phyloP scores from a whole-genome alignment of 345 rosid species.

The Hibiscus syriacus region DNA sequence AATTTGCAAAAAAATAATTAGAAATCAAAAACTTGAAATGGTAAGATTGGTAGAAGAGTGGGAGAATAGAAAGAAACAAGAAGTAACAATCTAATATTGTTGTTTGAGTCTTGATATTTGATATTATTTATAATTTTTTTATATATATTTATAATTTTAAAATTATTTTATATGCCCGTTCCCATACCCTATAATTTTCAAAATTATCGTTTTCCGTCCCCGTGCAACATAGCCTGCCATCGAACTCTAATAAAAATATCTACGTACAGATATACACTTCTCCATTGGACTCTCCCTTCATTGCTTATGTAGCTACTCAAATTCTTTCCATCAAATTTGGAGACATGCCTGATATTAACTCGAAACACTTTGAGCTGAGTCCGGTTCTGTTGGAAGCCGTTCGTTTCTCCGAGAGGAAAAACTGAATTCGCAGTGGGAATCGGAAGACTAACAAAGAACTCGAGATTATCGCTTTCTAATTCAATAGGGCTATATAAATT shows the following conservation, averaged over 20 bases:
- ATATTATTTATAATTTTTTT: no score
- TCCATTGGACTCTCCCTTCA: slow-evolving; percentile 78
- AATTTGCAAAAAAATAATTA: no score
- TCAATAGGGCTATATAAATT: slow-evolving; percentile 77
- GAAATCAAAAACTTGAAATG: no score
- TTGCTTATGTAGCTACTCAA: slow-evolving; percentile 50
- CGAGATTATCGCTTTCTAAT: slow-evolving; percentile 74
- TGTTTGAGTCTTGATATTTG: no score
- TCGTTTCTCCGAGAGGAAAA: slow-evolving; percentile 17
- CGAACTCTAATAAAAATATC: slow-evolving; percentile 71
- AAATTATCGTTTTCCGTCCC: no score
- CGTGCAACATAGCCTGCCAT: no score
- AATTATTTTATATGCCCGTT: no score
- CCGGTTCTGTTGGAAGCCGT: slow-evolving; percentile 40
- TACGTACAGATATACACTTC: slow-evolving; percentile 63
- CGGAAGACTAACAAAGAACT: slow-evolving; percentile 79
- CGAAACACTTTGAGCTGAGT: slow-evolving; percentile 59
- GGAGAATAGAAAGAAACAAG: no score
- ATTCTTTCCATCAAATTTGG: slow-evolving; percentile 71
- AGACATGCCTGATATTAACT: slow-evolving; percentile 66
- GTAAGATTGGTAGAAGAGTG: no score
- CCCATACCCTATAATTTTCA: no score
- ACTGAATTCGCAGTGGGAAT: slow-evolving; percentile 39
- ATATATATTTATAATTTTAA: no score
- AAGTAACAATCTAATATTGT: no score